Evolutionary conservation across 2,329 filamentous ascomycete species (phyloP).

Genomic region (Penicillium sp.): DNA sequence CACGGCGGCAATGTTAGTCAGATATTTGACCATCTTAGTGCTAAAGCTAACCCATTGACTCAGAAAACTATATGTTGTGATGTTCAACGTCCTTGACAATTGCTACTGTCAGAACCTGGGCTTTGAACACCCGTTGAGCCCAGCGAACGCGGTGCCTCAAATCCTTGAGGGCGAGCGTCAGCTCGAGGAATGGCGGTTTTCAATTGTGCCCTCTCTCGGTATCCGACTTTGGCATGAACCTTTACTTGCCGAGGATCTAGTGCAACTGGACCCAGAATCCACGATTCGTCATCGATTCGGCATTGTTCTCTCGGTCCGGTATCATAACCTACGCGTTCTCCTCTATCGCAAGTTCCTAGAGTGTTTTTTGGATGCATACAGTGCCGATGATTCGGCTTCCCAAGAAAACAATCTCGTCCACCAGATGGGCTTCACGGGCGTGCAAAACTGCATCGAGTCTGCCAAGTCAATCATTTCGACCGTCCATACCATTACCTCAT

Average conservation of each 20-base stretch:
- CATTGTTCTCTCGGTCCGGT: conserved; percentile 47
- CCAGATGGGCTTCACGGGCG: conserved; percentile 32
- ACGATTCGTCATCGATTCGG: conserved; percentile 28
- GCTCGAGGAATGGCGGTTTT: conserved; percentile 10
- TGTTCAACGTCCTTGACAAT: conserved; percentile 39
- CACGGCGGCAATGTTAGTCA: conserved; percentile 24
- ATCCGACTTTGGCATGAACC: conserved; percentile 13
- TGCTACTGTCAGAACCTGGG: conserved; percentile 50
- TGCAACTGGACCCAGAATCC: conserved; percentile 8
- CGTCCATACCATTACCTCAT: conserved; percentile 21
- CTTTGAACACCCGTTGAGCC: conserved; percentile 24
- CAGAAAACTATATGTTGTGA: conserved; percentile 30
- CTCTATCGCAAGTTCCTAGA: conserved; percentile 44
- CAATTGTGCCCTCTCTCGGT: conserved; percentile 5
- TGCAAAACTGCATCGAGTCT: conserved; percentile 35
- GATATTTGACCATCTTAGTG: background rate
- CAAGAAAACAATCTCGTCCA: conserved; percentile 25
- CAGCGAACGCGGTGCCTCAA: conserved; percentile 31
- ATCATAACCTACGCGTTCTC: conserved; percentile 44
- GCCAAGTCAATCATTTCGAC: conserved; percentile 30
- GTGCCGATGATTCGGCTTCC: conserved; percentile 5
- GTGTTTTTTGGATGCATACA: conserved; percentile 33
- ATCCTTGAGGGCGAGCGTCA: conserved; percentile 29
- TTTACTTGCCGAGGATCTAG: conserved; percentile 7
- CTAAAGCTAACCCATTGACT: background rate